Evolutionary conservation across 2,329 filamentous ascomycete species (phyloP), one percentile per base, ranked within the genome.

Genomic region (Colletotrichum tropicale): DNA sequence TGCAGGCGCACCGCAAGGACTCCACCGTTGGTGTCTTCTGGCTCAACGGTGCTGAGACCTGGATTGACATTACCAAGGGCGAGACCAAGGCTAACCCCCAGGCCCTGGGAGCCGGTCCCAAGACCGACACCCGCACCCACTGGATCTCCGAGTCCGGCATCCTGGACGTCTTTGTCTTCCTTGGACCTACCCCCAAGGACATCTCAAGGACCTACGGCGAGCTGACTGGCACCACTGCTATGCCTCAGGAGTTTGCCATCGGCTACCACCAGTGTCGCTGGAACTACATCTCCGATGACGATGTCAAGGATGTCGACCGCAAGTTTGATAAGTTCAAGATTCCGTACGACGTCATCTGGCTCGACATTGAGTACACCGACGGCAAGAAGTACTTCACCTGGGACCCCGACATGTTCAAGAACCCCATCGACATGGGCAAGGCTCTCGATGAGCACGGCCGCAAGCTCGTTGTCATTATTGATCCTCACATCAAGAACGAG

Each of bases 321-420:
- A 98, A 98, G 84, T 98, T 99, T 87, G 96, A 98, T 87, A 98
- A 97, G 87, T 92, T 93, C 85, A 93, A 95, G 82, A 98, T 99
- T 70, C 97, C 97, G 0, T 99, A 98, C 86, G 97, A 99, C 85
- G 95, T 98, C 78, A 99, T 99, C 81, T 99, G 97, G 97, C 92
- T 99, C 21, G 97, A 99, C 81, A 95, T 99, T 79, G 97, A 99
- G 86, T 99, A 98, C 85, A 98, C 96, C 0, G 95, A 99, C 76
- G 96, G 94, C 84, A 96, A 97, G 86, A 98, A 98, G 87, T 99
- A 99, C 88, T 99, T 99, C 83, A 98, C 96, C 1, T 99, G 96
- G 95, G 96, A 99, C 81, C 91, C 93, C 24, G 90, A 98, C 81
- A 97, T 93, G 66, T 99, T 99, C 85, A 90, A 92, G 16, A 93